These are phyloP conservation scores for Chrysochromulina tobinii DNA, from an alignment of 78 protist genomes.

Conservation along the genomic window DNA sequence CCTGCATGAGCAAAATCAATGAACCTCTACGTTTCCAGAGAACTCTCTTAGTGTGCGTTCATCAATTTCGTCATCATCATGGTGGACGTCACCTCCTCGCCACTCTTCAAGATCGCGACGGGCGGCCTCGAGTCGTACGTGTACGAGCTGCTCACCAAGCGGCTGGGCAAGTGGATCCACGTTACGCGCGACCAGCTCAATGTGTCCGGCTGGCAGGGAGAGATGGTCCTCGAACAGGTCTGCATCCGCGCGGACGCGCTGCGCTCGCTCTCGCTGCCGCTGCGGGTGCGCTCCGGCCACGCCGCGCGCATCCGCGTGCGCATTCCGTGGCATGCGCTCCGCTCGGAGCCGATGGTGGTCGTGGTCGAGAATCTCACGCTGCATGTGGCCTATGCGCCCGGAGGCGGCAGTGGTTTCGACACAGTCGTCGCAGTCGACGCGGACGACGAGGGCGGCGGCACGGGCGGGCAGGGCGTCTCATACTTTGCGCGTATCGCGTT, in stretches of 20 bases:
- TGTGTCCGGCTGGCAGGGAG: not conserved
- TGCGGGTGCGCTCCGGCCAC: not conserved
- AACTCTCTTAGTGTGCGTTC: too few species aligned
- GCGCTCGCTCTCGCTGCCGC: not conserved
- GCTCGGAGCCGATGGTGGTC: not conserved
- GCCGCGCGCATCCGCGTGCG: not conserved
- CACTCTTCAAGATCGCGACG: not conserved
- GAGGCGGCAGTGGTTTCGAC: too few species aligned
- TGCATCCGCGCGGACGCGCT: not conserved
- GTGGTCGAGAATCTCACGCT: not conserved
- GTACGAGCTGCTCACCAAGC: not conserved
- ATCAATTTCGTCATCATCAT: too few species aligned
- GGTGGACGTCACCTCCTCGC: too few species aligned
- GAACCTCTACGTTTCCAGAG: too few species aligned
- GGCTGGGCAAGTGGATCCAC: not conserved
- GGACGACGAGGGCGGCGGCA: too few species aligned
- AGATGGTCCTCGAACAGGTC: not conserved
- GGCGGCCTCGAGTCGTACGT: not conserved
- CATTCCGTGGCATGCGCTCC: conserved; percentile 26
- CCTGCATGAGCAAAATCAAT: too few species aligned
- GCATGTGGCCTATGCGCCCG: not conserved
- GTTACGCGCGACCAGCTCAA: not conserved
- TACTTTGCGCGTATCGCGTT: too few species aligned
- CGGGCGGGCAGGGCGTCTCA: too few species aligned
- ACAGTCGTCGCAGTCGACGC: too few species aligned